Evolutionary conservation across 148 eudicot genomes (phyloP).

Genomic region (Rheum nobile): DNA sequence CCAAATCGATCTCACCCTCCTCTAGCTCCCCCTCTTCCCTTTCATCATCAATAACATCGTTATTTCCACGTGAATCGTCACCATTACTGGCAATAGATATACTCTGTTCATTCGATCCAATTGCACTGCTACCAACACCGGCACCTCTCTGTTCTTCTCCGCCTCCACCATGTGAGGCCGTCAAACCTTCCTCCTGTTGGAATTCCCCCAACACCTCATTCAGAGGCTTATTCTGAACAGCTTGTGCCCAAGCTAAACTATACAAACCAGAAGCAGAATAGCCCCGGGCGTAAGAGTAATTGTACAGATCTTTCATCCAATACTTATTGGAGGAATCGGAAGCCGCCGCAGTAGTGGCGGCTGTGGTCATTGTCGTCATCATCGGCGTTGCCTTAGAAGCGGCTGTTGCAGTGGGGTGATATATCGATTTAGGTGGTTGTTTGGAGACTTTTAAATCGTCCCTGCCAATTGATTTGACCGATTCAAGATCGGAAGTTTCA

Average conservation of each 20-base stretch:
- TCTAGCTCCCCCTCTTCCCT: slow-evolving; percentile 87
- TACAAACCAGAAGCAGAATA: slow-evolving; percentile 53
- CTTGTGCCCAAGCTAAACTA: slow-evolving; percentile 95
- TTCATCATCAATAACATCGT: slow-evolving; percentile 26
- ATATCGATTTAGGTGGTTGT: slow-evolving; percentile 5
- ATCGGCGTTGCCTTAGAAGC: slow-evolving; percentile 1
- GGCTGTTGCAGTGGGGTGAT: not conserved
- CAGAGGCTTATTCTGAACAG: slow-evolving; percentile 85
- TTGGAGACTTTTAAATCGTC: slow-evolving; percentile 25
- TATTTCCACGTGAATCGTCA: slow-evolving; percentile 5
- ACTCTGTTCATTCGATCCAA: slow-evolving; percentile 3
- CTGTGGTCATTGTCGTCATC: slow-evolving; percentile 12
- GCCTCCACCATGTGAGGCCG: not conserved
- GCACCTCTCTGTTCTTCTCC: not conserved
- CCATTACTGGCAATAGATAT: slow-evolving; percentile 1
- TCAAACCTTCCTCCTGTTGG: slow-evolving; percentile 14
- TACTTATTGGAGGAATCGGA: slow-evolving; percentile 12
- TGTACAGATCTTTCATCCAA: slow-evolving; percentile 62
- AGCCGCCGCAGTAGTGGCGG: not conserved
- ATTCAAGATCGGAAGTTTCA: slow-evolving; percentile 50
- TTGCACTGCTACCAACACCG: slow-evolving; percentile 1
- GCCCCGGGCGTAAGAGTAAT: slow-evolving; percentile 46
- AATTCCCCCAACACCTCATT: slow-evolving; percentile 45
- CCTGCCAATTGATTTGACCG: slow-evolving; percentile 36
- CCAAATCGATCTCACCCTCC: slow-evolving; percentile 84